A percentile compares a stretch with the other conserved stretches of the same genome.
Conservation (phyloP, 2,329 filamentous ascomycete genomes). For the Zelopaecilomyces penicillatus region DNA sequence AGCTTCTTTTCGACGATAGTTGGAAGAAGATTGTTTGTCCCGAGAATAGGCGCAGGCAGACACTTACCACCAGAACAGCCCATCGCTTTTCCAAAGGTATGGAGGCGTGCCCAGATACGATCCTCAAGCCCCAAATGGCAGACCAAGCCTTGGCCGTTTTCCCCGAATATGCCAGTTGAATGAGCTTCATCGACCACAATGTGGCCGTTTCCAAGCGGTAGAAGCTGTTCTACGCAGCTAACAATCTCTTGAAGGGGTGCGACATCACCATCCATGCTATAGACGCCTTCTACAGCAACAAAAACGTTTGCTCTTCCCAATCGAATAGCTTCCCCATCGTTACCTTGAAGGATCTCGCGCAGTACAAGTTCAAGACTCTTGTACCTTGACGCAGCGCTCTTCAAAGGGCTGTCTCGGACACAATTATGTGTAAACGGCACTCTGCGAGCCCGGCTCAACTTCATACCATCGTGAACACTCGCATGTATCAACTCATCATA, state of each 20-base stretch:
- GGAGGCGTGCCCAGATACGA: conserved; percentile 48
- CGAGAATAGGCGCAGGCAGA: background rate
- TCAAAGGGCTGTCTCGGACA: conserved; percentile 17
- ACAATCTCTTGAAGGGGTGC: conserved; percentile 55
- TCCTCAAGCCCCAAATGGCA: conserved; percentile 46
- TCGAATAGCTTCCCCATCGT: conserved; percentile 23
- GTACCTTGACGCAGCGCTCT: background rate
- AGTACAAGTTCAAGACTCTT: conserved; percentile 21
- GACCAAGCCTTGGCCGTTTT: conserved; percentile 49
- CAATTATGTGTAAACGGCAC: conserved; percentile 52
- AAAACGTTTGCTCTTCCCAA: conserved; percentile 47
- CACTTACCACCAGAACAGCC: conserved; percentile 59
- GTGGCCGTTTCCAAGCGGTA: conserved; percentile 51
- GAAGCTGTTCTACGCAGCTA: conserved; percentile 41
- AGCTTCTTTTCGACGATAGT: rapidly evolving
- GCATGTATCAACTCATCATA: conserved; percentile 73
- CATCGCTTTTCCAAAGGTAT: conserved; percentile 62
- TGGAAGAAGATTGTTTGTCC: background rate
- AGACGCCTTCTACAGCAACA: conserved; percentile 61
- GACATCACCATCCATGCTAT: conserved; percentile 79
- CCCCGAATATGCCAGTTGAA: conserved; percentile 52
- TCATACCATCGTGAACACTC: conserved; percentile 71
- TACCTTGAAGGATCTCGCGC: conserved; percentile 22
- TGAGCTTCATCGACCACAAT: conserved; percentile 64
- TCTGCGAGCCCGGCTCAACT: conserved; percentile 46